Evolutionary conservation across 345 rosid species (phyloP).

Genomic region (Brassica nigra): DNA sequence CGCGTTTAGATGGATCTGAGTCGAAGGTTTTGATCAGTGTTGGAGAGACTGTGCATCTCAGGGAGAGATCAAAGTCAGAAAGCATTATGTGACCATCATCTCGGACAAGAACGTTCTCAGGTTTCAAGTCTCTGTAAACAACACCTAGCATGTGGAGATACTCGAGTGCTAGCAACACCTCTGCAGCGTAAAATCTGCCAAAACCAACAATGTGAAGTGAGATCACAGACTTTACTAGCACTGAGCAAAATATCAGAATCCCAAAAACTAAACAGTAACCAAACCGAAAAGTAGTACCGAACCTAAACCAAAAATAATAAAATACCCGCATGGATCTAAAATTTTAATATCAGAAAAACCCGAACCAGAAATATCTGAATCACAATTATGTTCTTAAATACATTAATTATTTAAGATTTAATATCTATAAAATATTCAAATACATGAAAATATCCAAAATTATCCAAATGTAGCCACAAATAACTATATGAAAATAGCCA

Average conservation of each 20-base stretch:
- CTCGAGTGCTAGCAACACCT: conserved; percentile 90
- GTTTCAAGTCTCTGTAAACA: conserved; percentile 94
- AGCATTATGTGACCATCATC: conserved; percentile 99
- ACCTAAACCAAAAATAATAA: neutral
- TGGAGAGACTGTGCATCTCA: conserved; percentile 88
- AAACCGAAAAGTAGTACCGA: neutral
- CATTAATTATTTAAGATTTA: no score
- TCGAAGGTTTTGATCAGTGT: conserved; percentile 70
- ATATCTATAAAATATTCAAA: no score
- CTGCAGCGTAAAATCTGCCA: conserved; percentile 93
- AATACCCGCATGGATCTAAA: no score
- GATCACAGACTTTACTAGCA: neutral
- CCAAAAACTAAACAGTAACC: neutral
- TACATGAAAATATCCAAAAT: neutral
- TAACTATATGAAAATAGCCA: neutral
- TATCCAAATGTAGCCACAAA: neutral
- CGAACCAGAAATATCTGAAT: no score
- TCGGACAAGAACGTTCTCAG: conserved; percentile 97
- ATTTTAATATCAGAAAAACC: no score
- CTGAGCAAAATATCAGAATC: neutral
- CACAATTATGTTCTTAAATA: no score
- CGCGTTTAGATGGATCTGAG: conserved; percentile 73
- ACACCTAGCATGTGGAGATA: conserved; percentile 99
- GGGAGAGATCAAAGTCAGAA: conserved; percentile 94
- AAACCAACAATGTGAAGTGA: neutral